Conservation (phyloP, 164 flowering plant species). For the Vitis amurensis region DNA sequence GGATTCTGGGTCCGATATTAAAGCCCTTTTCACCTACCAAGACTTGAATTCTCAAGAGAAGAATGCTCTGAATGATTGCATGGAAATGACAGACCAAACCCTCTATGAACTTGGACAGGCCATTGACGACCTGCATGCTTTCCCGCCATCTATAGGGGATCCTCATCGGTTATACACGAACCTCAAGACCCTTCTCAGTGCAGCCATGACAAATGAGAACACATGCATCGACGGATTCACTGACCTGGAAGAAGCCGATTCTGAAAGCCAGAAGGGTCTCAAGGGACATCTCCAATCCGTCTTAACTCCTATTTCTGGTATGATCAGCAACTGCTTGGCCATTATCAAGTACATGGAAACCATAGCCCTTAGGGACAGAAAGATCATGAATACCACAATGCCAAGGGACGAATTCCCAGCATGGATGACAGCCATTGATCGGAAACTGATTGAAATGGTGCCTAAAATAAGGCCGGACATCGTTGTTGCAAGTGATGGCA, state of each 20-base stretch:
- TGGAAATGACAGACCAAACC: slow-evolving; percentile 47
- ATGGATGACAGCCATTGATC: slow-evolving; percentile 24
- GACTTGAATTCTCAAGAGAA: slow-evolving; percentile 27
- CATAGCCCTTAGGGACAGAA: background rate
- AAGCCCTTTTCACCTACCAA: slow-evolving; percentile 10
- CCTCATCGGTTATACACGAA: slow-evolving; percentile 19
- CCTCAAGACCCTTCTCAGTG: slow-evolving; percentile 45
- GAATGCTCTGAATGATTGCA: slow-evolving; percentile 40
- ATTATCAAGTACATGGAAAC: slow-evolving; percentile 34
- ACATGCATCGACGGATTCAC: slow-evolving; percentile 46
- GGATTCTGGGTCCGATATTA: slow-evolving; percentile 5
- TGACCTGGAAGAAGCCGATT: slow-evolving; percentile 27
- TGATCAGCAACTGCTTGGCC: slow-evolving; percentile 44
- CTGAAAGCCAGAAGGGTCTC: slow-evolving; percentile 18
- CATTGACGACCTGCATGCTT: slow-evolving; percentile 17
- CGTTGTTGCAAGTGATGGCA: slow-evolving; percentile 46
- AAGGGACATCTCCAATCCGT: slow-evolving; percentile 22
- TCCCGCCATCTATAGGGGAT: background rate
- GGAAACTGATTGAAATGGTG: slow-evolving; percentile 21
- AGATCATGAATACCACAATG: background rate
- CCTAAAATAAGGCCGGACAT: slow-evolving; percentile 14
- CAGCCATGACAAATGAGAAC: slow-evolving; percentile 55
- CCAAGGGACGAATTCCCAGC: slow-evolving; percentile 12
- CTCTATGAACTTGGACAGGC: slow-evolving; percentile 36
- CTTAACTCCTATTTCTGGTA: slow-evolving; percentile 32